A percentile compares a stretch with the other conserved stretches of the same genome.
Conservation (phyloP, 441 rosid genomes). For the Mallotus repandus region DNA sequence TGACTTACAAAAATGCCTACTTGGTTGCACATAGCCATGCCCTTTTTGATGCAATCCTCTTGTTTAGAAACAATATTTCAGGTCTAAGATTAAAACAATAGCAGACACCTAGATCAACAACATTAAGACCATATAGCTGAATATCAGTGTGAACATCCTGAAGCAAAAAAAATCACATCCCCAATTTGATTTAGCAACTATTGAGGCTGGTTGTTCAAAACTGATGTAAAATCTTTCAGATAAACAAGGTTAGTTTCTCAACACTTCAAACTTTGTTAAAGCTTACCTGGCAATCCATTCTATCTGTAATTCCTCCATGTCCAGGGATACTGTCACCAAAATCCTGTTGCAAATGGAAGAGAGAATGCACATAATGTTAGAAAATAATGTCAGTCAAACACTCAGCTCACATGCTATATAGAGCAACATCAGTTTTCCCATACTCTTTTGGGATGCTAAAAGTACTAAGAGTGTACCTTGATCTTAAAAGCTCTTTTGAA, state of each 20-base stretch:
- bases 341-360: slow-evolving; percentile 48
- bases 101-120: background rate
- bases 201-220: no score
- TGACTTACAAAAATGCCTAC: background rate
- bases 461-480: slow-evolving; percentile 46
- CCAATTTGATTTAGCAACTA: no score
- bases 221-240: background rate
- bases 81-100: background rate
- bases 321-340: slow-evolving; percentile 98
- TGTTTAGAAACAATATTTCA: no score
- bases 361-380: slow-evolving; percentile 10
- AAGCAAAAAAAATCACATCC: no score
- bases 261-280: slow-evolving; percentile 7
- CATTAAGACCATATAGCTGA: background rate
- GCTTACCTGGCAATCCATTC: slow-evolving; percentile 96
- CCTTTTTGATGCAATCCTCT: no score
- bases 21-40: background rate
- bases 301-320: slow-evolving; percentile 92
- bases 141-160: background rate
- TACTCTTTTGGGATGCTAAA: background rate
- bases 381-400: slow-evolving; percentile 13
- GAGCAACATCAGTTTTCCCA: background rate
- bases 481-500: slow-evolving; percentile 90
- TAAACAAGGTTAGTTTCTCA: background rate
- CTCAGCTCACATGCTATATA: background rate